Evolutionary conservation across 371 early-diverging fungal species (phyloP), one percentile per base, ranked within the genome.

Genomic region (Thermomucor indicae-seudaticae): DNA sequence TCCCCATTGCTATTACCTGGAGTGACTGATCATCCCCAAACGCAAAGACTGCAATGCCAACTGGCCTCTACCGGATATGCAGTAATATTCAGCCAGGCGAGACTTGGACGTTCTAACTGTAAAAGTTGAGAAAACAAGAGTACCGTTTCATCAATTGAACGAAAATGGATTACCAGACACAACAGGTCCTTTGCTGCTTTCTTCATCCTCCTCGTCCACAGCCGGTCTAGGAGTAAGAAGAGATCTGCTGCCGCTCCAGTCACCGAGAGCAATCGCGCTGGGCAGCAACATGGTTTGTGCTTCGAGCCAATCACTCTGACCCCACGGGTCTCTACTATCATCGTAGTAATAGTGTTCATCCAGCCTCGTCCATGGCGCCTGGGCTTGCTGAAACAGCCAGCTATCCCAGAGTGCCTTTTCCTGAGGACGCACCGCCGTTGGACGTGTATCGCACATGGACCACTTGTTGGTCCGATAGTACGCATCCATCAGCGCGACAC

Each of bases 201-300:
- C 59, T n/a, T 46, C 23, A 3, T 54, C 50, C 19, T 64, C 68
- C 2, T 48, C 45, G 4, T 62, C 57, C n/a, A n/a, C n/a, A n/a
- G n/a, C n/a, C n/a, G n/a, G n/a, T n/a, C n/a, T n/a, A n/a, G n/a
- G n/a, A n/a, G n/a, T n/a, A n/a, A n/a, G n/a, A n/a, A n/a, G n/a
- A n/a, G n/a, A n/a, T n/a, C n/a, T n/a, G 3, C 30, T 43, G 17
- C 43, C 43, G 12, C 67, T 65, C 74, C 74, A 73, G 20, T 63
- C 58, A 6, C 67, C 70, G 7, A 73, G 35, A 1, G 62, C 65
- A 16, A 57, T 20, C 0, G 67, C 65, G 32, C 70, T 58, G 1
- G 38, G 42, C 12, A 65, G 37, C 16, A 56, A n/a, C 43, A 58
- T 56, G 6, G 61, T 49, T 11, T 50, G 46, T 17, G 54, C 40